Evolutionary conservation across 805 yeast genomes (phyloP).

Genomic region (Candida verbasci): DNA sequence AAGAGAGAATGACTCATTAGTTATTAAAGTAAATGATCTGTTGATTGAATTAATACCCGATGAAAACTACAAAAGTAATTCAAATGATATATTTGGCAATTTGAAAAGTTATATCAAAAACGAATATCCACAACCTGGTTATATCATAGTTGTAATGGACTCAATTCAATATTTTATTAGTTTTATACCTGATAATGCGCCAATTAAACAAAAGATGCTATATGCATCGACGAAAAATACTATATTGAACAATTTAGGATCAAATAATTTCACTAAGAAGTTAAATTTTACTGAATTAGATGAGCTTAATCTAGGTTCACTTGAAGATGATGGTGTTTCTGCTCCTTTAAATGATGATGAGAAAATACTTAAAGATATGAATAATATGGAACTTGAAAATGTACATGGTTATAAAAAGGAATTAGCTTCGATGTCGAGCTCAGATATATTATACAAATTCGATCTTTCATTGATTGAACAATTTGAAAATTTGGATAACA

Average conservation of each 20-base stretch:
- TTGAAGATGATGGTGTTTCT: constrained; percentile 19
- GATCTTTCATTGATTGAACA: constrained; percentile 22
- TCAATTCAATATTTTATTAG: constrained; percentile 54
- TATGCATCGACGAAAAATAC: constrained; percentile 89
- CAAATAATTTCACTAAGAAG: constrained; percentile 43
- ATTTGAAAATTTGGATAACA: constrained; percentile 13
- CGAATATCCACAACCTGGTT: constrained; percentile 33
- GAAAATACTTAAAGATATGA: constrained; percentile 42
- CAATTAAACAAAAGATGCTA: constrained; percentile 82
- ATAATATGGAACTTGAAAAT: constrained; percentile 19
- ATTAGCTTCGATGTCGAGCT: constrained; percentile 32
- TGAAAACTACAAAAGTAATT: constrained; percentile 10
- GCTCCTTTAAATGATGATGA: constrained; percentile 60
- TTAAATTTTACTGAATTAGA: constrained; percentile 52
- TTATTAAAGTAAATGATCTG: constrained; percentile 30
- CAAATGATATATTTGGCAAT: constrained; percentile 11
- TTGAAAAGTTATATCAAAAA: constrained; percentile 18
- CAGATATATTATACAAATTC: constrained; percentile 20
- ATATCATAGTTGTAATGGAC: constrained; percentile 26
- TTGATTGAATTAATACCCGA: constrained; percentile 31
- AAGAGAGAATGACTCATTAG: constrained; percentile 16
- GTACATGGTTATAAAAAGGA: constrained; percentile 20
- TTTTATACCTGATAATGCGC: constrained; percentile 82
- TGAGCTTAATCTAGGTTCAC: constrained; percentile 51
- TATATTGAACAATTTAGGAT: constrained; percentile 70